Conservation (phyloP, 176 grass and related monocot genomes). For the Oryza officinalis region DNA sequence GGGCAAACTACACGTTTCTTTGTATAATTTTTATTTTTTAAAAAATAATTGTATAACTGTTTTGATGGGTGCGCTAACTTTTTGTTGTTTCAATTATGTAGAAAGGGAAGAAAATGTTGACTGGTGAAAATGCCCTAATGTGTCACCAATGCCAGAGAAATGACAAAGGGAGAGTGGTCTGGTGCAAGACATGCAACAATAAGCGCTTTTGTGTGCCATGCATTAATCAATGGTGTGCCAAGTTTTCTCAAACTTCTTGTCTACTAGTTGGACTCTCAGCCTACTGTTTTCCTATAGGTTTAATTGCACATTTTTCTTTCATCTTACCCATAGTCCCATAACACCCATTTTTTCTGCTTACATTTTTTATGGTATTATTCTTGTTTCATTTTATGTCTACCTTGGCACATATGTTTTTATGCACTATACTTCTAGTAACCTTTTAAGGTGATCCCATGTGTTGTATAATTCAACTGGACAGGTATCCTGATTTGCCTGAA, state of each 20-base stretch:
- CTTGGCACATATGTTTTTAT: not conserved
- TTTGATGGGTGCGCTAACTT: not conserved
- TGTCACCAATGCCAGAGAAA: conserved; percentile 82
- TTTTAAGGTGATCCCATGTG: not conserved
- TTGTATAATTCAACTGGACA: conserved; percentile 5
- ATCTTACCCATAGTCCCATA: not conserved
- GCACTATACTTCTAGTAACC: not conserved
- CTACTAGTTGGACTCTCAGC: not conserved
- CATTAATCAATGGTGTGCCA: conserved; percentile 58
- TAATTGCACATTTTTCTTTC: not conserved
- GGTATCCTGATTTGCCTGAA: conserved; percentile 68
- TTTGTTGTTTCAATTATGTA: conserved; percentile 25
- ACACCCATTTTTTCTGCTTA: not conserved
- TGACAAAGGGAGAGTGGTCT: conserved; percentile 53
- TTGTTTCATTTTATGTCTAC: not conserved
- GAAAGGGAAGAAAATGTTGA: conserved; percentile 30
- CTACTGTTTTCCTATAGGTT: not conserved
- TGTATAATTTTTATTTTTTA: not conserved
- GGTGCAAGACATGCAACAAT: conserved; percentile 49
- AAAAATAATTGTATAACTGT: not conserved
- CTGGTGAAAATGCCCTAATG: conserved; percentile 38
- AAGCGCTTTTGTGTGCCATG: conserved; percentile 66
- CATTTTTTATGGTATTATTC: not conserved
- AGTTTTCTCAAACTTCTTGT: not conserved
- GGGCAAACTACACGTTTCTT: conserved; percentile 16